Base-by-base conservation (phyloP, 164 flowering plant genomes). In the Kalanchoe fedtschenkoi region DNA sequence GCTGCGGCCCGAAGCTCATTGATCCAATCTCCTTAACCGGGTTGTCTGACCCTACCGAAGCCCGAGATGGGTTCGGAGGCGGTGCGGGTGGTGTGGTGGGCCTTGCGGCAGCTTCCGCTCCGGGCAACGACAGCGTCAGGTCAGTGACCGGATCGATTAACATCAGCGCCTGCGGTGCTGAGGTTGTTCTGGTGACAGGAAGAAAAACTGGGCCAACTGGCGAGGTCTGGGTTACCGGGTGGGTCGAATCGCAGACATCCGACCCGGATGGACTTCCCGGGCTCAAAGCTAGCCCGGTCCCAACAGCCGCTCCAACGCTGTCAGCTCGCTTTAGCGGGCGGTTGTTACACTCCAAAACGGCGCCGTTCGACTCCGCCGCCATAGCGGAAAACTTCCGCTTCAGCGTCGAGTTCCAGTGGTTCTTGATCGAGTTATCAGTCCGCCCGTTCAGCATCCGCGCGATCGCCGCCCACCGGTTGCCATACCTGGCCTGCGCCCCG, bases 361-460 rank as follows among this genome's bases (percentile, higher is more conserved):
- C 42, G 14, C 38, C 61, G 61, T 22, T 58, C 29, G 4, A 1
- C 5, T 57, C 60, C 4, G 5, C 73, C 10, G 24, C 32, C 34
- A 53, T 6, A 11, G 14, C 62, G 1, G 74, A 24, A 62, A 17
- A 63, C 71, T 72, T 79, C 65, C 82, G 43, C 70, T 76, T 82
- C 38, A 78, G 57, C 10, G 81, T 79, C 9, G 83, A 77, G 69
- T 79, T 79, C 83, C 83, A 81, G 66, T 81, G 81, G 62, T 81
- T 81, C 68, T 81, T 81, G 28, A 81, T 64, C n/a, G 81, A 78
- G 69, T 81, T 79, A 56, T 81, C 83, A 0, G 83, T 81, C 5
- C 86, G 75, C 5, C 83, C 86, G 15, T 64, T 56, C 47, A 81
- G 71, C 34, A 71, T 67, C 62, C 75, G 62, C 8, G 86, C 77